These are phyloP conservation scores for Brassica nigra DNA, from an alignment of 345 rosid genomes.

Conservation along the genomic window DNA sequence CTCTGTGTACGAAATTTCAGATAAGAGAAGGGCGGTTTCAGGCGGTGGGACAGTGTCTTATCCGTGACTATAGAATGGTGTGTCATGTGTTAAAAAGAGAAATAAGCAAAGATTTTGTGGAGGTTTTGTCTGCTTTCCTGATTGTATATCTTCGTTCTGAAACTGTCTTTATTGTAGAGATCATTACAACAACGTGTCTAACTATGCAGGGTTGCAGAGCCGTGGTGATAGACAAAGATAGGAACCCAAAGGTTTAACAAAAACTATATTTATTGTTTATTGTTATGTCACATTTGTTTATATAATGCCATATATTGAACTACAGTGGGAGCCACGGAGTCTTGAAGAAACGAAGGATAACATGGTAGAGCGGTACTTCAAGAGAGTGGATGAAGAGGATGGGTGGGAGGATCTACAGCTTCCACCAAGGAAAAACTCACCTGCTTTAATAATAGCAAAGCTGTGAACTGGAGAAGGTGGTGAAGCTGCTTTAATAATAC, in stretches of 20 bases:
- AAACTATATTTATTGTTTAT: neutral
- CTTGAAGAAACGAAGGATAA: constrained; percentile 51
- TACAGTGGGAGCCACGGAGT: constrained; percentile 55
- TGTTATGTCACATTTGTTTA: neutral
- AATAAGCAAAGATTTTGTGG: constrained; percentile 73
- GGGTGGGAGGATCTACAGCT: constrained; percentile 55
- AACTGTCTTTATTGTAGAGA: neutral
- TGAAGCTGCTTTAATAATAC: neutral
- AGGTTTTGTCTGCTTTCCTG: constrained; percentile 46
- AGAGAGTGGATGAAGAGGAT: constrained; percentile 54
- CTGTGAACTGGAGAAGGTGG: constrained; percentile 41
- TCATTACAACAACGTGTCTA: neutral
- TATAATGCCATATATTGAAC: neutral
- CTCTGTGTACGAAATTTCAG: constrained; percentile 45
- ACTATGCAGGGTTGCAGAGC: constrained; percentile 84
- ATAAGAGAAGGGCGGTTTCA: constrained; percentile 82
- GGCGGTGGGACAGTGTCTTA: constrained; percentile 75
- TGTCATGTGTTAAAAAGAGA: constrained; percentile 69
- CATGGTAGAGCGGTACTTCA: constrained; percentile 64
- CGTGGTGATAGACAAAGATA: constrained; percentile 77
- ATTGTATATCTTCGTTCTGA: neutral
- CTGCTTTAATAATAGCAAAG: constrained; percentile 49
- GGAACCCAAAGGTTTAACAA: constrained; percentile 65
- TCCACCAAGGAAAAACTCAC: constrained; percentile 52
- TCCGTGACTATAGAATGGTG: constrained; percentile 79